Evolutionary conservation across 352 stramenopile genomes (phyloP), one percentile per base, ranked within the genome.

Genomic region (Phytophthora pistaciae): DNA sequence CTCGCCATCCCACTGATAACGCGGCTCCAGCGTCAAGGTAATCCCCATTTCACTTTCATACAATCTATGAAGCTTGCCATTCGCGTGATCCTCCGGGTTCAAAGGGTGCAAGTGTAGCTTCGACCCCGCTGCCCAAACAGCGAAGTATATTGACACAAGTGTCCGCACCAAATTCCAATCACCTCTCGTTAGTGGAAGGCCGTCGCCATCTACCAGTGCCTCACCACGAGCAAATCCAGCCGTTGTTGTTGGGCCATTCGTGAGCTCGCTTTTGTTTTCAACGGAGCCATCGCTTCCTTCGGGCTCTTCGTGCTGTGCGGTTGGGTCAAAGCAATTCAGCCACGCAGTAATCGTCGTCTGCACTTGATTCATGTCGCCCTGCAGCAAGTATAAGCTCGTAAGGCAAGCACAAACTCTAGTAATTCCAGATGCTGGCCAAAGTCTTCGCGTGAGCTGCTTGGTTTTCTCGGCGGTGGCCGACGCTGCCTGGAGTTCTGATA

Each of bases 101-200:
- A 81, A 72, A 56, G 83, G 78, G n/a, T 84, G 86, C 29, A 94
- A 61, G 38, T 83, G 73, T 3, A 95, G 52, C 18, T 77, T 82
- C 4, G 64, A 59, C 33, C 88, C 87, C 53, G 79, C 84, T 31
- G 85, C 78, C 21, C 77, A 89, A 44, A 92, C 82, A 0, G 87
- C 77, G 49, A 96, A 96, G 63, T 93, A 96, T 14, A 89, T 85
- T 5, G 88, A 91, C 23, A 96, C 83, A 40, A 96, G 77, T 14
- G 87, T 79, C 0, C 90, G 87, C 31, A 96, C 90, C 16, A 96
- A 62, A 18, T 89, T 91, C 90, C 90, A 96, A 46, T 96, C 90
- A 46, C 80, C 86, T 50, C 90, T 78, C 3, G 88, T 96, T 25
- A 96, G 76, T 2, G 90, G 90, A 44, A 96, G 68, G 0, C 85